Conservation (phyloP, 352 stramenopile genomes). For the Phytopythium cucurbitacearum region DNA sequence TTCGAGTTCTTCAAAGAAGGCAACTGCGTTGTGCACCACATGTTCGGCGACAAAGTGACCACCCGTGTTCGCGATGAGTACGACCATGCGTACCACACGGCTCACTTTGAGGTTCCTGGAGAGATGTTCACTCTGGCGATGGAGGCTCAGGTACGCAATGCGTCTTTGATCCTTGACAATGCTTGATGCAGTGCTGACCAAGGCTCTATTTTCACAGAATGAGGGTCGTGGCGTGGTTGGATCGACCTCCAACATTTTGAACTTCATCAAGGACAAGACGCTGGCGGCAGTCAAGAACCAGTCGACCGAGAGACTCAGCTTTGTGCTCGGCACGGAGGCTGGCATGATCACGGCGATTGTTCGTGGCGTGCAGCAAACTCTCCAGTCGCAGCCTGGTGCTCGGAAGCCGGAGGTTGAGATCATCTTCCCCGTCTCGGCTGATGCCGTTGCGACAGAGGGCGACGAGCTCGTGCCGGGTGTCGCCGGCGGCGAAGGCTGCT, state of each 20-base stretch:
- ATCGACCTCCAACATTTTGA: constrained; percentile 96
- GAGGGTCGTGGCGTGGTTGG: constrained; percentile 90
- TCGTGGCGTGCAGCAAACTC: constrained; percentile 85
- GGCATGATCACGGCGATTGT: constrained; percentile 99
- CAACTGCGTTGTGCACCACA: constrained; percentile 98
- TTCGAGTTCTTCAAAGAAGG: constrained; percentile 95
- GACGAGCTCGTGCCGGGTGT: constrained; percentile 88
- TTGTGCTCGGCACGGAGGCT: constrained; percentile 95
- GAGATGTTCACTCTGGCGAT: constrained; percentile 99
- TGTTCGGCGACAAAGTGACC: constrained; percentile 95
- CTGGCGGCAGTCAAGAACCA: constrained; percentile 67
- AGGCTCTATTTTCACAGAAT: constrained; percentile 34
- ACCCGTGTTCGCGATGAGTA: constrained; percentile 90
- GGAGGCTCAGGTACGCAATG: constrained; percentile 56
- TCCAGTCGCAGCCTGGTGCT: constrained; percentile 33
- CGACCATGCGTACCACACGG: constrained; percentile 92
- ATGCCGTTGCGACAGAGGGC: constrained; percentile 85
- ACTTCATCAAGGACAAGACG: constrained; percentile 96
- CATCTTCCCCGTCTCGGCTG: constrained; percentile 95
- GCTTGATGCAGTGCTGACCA: not conserved
- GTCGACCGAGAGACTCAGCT: constrained; percentile 80
- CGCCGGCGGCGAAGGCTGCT: constrained; percentile 93
- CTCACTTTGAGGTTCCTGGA: constrained; percentile 97
- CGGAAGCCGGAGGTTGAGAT: constrained; percentile 92
- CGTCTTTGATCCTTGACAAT: not conserved